phyloP scores from a whole-genome alignment of 2,329 filamentous ascomycete genomes.

The Onygena corvina region DNA sequence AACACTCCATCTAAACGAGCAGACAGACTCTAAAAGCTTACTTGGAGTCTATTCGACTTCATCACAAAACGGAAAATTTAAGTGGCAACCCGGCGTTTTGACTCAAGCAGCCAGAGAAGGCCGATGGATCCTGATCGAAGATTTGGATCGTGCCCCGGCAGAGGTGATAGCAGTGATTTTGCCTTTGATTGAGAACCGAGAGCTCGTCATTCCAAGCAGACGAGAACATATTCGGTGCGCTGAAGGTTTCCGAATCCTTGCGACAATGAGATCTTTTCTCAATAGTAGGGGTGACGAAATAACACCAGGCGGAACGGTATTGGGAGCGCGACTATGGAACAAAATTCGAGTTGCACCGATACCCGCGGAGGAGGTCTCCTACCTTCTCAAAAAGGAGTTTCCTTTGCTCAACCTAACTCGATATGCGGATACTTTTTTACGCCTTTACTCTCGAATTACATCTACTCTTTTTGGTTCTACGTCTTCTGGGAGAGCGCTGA shows the following conservation, averaged over 20 bases:
- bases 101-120: constrained; percentile 91
- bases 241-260: constrained; percentile 78
- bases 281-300: constrained; percentile 59
- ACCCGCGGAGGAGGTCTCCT: constrained; percentile 55
- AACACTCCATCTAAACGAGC: constrained; percentile 91
- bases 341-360: constrained; percentile 58
- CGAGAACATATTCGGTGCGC: constrained; percentile 75
- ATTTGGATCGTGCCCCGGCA: constrained; percentile 85
- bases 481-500: constrained; percentile 30
- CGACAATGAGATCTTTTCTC: constrained; percentile 64
- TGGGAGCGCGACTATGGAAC: constrained; percentile 81
- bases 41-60: constrained; percentile 90
- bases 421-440: constrained; percentile 45
- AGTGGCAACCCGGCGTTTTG: constrained; percentile 82
- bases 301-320: constrained; percentile 53
- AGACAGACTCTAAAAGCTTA: constrained; percentile 94
- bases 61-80: constrained; percentile 74
- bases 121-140: constrained; percentile 93
- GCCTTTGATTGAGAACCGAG: constrained; percentile 82
- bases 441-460: constrained; percentile 40
- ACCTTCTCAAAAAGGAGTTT: constrained; percentile 60
- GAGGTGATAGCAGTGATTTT: constrained; percentile 89
- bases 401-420: constrained; percentile 48
- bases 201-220: constrained; percentile 77
- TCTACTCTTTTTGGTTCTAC: constrained; percentile 30